These are phyloP conservation scores for Oemleria cerasiformis DNA, from an alignment of 306 rosid genomes.

Conservation along the genomic window DNA sequence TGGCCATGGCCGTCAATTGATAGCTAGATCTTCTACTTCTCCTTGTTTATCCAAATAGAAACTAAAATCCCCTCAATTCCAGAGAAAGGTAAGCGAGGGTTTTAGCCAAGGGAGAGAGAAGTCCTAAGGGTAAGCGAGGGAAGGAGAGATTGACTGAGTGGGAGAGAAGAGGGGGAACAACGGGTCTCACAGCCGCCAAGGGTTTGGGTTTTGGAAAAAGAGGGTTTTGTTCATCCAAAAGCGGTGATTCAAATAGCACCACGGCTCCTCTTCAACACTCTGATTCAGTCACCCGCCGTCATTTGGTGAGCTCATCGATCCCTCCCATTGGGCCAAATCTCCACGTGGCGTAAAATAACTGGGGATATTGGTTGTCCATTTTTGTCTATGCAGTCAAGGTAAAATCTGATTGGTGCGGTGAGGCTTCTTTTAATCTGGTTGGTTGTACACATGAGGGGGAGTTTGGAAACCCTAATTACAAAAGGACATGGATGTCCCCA, in stretches of 20 bases:
- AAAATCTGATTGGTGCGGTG: conserved; percentile 35
- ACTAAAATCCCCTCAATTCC: conserved; percentile 35
- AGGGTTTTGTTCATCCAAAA: conserved; percentile 81
- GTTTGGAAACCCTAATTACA: conserved; percentile 66
- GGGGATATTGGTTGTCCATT: fast-evolving
- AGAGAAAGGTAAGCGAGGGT: conserved; percentile 24
- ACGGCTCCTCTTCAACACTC: conserved; percentile 40
- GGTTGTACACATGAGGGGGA: conserved; percentile 31
- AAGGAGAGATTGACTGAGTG: conserved; percentile 3
- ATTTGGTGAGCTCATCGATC: conserved; percentile 12
- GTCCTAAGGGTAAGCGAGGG: conserved; percentile 36
- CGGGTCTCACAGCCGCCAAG: conserved; percentile 98
- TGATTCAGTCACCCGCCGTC: conserved; percentile 43
- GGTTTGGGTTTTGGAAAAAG: conserved; percentile 82
- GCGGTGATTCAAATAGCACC: conserved; percentile 99
- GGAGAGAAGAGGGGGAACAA: conserved; percentile 25
- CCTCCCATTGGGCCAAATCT: background rate
- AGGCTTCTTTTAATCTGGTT: conserved; percentile 16
- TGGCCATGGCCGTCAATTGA: conserved; percentile 56
- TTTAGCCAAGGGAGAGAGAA: conserved; percentile 31
- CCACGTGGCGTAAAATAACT: conserved; percentile 1
- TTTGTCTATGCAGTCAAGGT: background rate
- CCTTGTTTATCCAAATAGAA: background rate
- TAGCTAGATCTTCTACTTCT: conserved; percentile 40
- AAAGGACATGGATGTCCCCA: conserved; percentile 55